A percentile compares a stretch with the other conserved stretches of the same genome.
Conservation (phyloP, 306 rosid species). For the Cucumis cinereus region DNA sequence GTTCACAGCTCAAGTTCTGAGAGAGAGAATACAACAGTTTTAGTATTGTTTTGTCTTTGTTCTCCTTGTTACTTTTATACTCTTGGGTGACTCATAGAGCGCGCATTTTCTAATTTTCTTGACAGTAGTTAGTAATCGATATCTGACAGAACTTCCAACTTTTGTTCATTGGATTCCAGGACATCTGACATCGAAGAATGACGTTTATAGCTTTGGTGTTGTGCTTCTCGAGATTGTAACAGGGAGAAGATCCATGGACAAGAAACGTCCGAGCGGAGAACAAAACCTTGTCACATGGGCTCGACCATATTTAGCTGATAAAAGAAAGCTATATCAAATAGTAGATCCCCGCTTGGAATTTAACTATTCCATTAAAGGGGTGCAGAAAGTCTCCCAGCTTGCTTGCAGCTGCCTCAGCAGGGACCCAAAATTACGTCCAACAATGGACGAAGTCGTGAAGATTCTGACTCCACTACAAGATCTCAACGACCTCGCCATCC, state of each 20-base stretch:
- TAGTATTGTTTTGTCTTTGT: not conserved
- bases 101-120: not conserved
- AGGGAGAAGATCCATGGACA: constrained; percentile 96
- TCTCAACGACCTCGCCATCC: constrained; percentile 73
- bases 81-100: not conserved
- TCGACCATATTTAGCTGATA: constrained; percentile 72
- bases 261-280: constrained; percentile 85
- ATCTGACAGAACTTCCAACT: constrained; percentile 10
- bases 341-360: constrained; percentile 85
- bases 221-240: constrained; percentile 86
- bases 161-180: constrained; percentile 36
- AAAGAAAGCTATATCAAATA: constrained; percentile 58
- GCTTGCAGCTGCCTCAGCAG: constrained; percentile 71
- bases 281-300: constrained; percentile 96
- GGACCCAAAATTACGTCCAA: constrained; percentile 80
- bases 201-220: constrained; percentile 93
- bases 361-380: constrained; percentile 73
- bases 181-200: constrained; percentile 86
- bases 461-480: constrained; percentile 68
- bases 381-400: constrained; percentile 79
- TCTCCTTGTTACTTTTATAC: not conserved
- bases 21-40: too few relatives aligned
- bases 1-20: not conserved
- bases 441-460: constrained; percentile 86
- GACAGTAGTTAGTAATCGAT: not conserved